Conservation (phyloP, 441 rosid species). For the Arabidopsis hybrid region DNA sequence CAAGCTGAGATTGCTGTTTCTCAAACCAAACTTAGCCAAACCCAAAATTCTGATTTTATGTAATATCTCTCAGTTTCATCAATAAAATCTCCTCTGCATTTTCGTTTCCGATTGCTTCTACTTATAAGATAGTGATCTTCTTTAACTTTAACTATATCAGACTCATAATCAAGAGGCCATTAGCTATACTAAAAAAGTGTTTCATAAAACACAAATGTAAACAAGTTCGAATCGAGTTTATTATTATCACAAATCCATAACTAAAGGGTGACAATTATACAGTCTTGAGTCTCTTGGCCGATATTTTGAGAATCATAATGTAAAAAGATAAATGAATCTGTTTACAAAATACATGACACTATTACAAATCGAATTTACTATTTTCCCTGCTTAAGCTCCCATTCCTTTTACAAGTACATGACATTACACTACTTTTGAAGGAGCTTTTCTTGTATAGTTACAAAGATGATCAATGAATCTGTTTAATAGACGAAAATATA, state of each 20-base stretch:
- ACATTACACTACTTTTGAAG: background rate
- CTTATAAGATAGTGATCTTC: background rate
- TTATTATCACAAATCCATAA: background rate
- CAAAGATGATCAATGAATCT: constrained; percentile 28
- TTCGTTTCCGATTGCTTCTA: constrained; percentile 7
- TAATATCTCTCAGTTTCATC: constrained; percentile 12
- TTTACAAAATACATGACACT: background rate
- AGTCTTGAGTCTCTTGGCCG: too few species aligned
- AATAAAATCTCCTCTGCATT: background rate
- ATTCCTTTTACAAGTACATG: constrained; percentile 25
- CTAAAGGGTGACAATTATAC: too few species aligned
- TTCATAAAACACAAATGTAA: constrained; percentile 9
- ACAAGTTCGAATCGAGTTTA: constrained; percentile 24
- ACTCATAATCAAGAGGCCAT: background rate
- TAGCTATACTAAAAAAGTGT: background rate
- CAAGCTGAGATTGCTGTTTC: constrained; percentile 52
- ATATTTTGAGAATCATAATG: too few species aligned
- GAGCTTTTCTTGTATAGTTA: constrained; percentile 24
- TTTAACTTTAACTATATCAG: background rate
- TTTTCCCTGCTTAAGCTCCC: background rate
- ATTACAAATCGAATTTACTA: constrained; percentile 23
- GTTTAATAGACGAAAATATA: constrained; percentile 2
- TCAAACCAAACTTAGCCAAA: constrained; percentile 22
- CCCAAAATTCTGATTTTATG: constrained; percentile 16
- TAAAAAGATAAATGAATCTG: too few species aligned